Evolutionary conservation across 176 grass and related monocot species (phyloP).

Genomic region (Ananas comosus): DNA sequence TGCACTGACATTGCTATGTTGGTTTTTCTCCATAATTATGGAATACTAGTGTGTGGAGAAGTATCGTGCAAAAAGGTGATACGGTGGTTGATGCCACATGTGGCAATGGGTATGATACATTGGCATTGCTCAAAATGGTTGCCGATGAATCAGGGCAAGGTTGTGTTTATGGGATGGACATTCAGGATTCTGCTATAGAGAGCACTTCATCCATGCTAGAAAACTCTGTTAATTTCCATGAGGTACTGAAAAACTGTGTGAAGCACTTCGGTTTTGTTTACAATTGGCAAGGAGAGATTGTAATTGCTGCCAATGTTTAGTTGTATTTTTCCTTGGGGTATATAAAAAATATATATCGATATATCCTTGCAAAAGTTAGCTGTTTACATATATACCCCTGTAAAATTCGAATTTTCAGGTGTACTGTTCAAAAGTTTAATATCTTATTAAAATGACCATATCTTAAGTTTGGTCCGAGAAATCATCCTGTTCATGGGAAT

Average conservation of each 20-base stretch:
- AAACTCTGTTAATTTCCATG: conserved; percentile 30
- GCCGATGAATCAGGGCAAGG: conserved; percentile 39
- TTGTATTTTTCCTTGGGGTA: background rate
- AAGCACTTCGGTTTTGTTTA: background rate
- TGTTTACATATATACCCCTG: background rate
- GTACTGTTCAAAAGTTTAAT: background rate
- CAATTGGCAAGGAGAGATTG: background rate
- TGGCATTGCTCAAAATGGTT: conserved; percentile 75
- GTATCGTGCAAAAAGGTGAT: conserved; percentile 61
- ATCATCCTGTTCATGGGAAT: background rate
- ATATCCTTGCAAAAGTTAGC: too few relatives aligned
- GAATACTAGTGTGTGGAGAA: conserved; percentile 67
- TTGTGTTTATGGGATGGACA: conserved; percentile 73
- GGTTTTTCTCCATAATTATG: background rate
- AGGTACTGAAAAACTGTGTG: conserved; percentile 32
- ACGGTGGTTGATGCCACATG: conserved; percentile 87
- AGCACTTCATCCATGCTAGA: conserved; percentile 58
- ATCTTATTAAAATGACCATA: background rate
- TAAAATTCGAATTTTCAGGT: background rate
- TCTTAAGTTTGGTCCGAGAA: background rate
- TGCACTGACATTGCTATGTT: background rate
- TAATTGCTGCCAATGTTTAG: background rate
- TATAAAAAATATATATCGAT: too few relatives aligned
- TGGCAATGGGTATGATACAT: conserved; percentile 69
- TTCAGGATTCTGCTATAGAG: conserved; percentile 59